Conservation (phyloP, 1,284 basidiomycete genomes). For the Waitea zeae region DNA sequence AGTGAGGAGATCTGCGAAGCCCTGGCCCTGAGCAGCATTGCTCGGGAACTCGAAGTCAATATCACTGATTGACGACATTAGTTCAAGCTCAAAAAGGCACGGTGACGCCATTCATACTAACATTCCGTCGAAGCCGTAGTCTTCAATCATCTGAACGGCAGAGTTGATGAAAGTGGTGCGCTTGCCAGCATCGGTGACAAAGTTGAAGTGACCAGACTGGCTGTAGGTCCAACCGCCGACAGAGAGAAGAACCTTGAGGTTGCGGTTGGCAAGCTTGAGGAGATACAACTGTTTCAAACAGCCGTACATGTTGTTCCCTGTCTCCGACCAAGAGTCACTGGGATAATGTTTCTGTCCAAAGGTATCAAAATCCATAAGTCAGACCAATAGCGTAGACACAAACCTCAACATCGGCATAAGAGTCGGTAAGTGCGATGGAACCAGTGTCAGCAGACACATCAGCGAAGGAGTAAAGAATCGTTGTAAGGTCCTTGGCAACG, state of each 20-base stretch:
- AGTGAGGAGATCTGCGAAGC: conserved; percentile 39
- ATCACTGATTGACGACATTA: conserved; percentile 22
- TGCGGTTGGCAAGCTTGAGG: conserved; percentile 56
- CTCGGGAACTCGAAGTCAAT: conserved; percentile 54
- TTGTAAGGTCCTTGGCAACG: conserved; percentile 37
- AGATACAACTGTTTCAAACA: conserved; percentile 69
- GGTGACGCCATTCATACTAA: conserved; percentile 15
- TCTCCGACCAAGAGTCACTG: conserved; percentile 40
- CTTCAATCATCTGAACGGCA: conserved; percentile 61
- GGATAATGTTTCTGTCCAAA: conserved; percentile 42
- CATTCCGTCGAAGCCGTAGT: conserved; percentile 83
- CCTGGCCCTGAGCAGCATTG: conserved; percentile 31
- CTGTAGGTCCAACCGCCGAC: conserved; percentile 68
- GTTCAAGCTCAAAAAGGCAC: background rate
- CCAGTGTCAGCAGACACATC: conserved; percentile 59
- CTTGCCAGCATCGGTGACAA: conserved; percentile 32
- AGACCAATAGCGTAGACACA: conserved; percentile 6
- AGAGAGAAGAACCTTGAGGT: conserved; percentile 63
- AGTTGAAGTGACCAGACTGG: conserved; percentile 45
- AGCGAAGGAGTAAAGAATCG: conserved; percentile 78
- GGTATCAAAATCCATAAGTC: conserved; percentile 1
- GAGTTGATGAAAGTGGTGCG: conserved; percentile 56
- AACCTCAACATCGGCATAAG: conserved; percentile 72
- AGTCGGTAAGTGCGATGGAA: conserved; percentile 54
- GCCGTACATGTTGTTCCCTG: conserved; percentile 69